Evolutionary conservation across 257 asterid genomes (phyloP).

Genomic region (Verbena officinalis): DNA sequence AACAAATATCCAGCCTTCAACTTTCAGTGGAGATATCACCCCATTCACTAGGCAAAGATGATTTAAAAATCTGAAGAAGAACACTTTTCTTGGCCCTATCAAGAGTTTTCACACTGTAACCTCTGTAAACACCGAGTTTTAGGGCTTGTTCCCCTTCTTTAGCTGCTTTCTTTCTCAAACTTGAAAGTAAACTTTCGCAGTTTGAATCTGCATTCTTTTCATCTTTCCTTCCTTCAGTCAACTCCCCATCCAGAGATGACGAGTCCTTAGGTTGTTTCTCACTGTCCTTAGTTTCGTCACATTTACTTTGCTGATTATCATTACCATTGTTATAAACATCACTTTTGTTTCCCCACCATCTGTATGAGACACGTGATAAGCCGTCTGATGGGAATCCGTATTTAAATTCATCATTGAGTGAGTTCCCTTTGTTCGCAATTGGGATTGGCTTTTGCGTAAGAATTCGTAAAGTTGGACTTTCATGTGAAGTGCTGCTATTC

Average conservation of each 20-base stretch:
- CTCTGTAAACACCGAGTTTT: conserved; percentile 54
- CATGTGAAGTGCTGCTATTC: conserved; percentile 34
- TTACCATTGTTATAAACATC: conserved; percentile 17
- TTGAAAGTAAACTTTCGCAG: conserved; percentile 40
- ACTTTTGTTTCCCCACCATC: conserved; percentile 71
- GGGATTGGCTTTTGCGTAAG: conserved; percentile 49
- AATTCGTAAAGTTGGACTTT: conserved; percentile 31
- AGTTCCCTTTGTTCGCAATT: conserved; percentile 33
- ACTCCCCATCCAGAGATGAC: conserved; percentile 27
- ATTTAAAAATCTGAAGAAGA: conserved; percentile 65
- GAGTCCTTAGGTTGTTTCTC: conserved; percentile 6
- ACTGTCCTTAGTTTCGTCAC: neutral
- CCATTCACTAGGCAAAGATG: conserved; percentile 54
- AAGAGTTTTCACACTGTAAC: conserved; percentile 37
- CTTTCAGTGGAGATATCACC: conserved; percentile 29
- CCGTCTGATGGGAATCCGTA: conserved; percentile 82
- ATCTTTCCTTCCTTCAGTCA: conserved; percentile 26
- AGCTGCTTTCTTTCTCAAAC: conserved; percentile 59
- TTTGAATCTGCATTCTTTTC: conserved; percentile 20
- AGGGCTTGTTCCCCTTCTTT: conserved; percentile 54
- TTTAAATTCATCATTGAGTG: conserved; percentile 62
- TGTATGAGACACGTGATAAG: conserved; percentile 54
- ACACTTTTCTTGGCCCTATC: conserved; percentile 39
- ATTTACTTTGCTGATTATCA: conserved; percentile 17
- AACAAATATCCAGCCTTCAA: conserved; percentile 24